Conservation (phyloP, 441 rosid species). For the Populus tomentosa region DNA sequence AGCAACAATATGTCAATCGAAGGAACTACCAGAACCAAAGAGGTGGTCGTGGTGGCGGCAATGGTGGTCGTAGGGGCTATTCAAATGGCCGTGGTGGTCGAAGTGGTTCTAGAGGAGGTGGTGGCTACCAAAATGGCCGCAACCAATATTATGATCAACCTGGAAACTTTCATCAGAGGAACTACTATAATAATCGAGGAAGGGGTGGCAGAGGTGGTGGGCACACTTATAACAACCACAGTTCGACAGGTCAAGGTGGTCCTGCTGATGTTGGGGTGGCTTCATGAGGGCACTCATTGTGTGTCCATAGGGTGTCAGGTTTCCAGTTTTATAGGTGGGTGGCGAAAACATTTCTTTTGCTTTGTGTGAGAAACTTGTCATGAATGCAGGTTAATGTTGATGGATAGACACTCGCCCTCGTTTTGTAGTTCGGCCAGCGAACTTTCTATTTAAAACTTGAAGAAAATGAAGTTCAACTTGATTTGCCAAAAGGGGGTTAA, state of each 20-base stretch:
- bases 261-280: conserved; percentile 47
- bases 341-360: conserved; percentile 22
- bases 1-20: conserved; percentile 47
- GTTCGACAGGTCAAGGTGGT: conserved; percentile 33
- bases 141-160: conserved; percentile 60
- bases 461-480: background rate
- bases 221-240: conserved; percentile 38
- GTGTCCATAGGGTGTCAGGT: conserved; percentile 15
- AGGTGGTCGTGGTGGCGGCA: conserved; percentile 49
- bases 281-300: conserved; percentile 32
- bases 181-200: conserved; percentile 61
- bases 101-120: conserved; percentile 53
- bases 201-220: conserved; percentile 67
- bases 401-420: conserved; percentile 7
- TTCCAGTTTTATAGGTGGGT: conserved; percentile 19
- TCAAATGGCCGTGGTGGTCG: conserved; percentile 76
- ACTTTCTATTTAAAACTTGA: conserved; percentile 7
- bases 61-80: conserved; percentile 59
- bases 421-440: conserved; percentile 19
- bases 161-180: conserved; percentile 60
- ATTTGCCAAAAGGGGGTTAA: background rate
- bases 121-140: conserved; percentile 76
- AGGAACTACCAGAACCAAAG: conserved; percentile 68
- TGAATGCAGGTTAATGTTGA: conserved; percentile 19
- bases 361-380: conserved; percentile 22